These are phyloP conservation scores for Carex arenaria DNA, from an alignment of 202 grass and related monocot genomes.

Conservation along the genomic window DNA sequence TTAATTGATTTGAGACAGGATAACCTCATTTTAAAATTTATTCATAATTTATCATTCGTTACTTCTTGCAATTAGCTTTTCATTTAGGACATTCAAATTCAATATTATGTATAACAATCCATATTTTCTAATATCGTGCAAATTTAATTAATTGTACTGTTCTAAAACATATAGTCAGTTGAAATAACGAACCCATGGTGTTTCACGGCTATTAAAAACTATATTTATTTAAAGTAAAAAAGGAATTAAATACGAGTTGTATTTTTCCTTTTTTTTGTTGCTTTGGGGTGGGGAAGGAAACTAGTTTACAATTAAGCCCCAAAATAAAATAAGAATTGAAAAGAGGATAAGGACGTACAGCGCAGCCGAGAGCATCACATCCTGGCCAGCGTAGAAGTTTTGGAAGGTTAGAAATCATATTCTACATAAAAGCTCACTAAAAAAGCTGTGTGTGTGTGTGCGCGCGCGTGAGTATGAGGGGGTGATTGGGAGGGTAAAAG, in stretches of 20 bases:
- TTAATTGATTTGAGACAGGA: not conserved
- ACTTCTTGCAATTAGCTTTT: not conserved
- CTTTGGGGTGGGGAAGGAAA: not conserved
- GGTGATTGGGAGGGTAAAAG: not conserved
- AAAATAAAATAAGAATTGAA: constrained; percentile 1
- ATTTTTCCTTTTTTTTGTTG: not conserved
- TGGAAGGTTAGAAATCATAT: not conserved
- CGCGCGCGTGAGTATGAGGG: not conserved
- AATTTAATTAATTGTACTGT: not conserved
- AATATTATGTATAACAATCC: not conserved
- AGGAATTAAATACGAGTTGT: not conserved
- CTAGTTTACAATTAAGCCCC: not conserved
- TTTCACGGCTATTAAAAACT: not conserved
- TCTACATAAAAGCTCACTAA: not conserved
- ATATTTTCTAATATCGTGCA: not conserved
- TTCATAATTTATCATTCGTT: not conserved
- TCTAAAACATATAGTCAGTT: not conserved
- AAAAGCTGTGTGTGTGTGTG: not conserved
- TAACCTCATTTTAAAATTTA: not conserved
- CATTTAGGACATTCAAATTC: not conserved
- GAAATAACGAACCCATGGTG: not conserved
- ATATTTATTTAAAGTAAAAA: not conserved
- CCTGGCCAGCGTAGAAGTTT: constrained; percentile 45
- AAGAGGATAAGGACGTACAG: constrained; percentile 60
- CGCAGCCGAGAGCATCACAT: constrained; percentile 96